Evolutionary conservation across 2,329 filamentous ascomycete genomes (phyloP).

Genomic region (Aspergillus fumigatiaffinis): DNA sequence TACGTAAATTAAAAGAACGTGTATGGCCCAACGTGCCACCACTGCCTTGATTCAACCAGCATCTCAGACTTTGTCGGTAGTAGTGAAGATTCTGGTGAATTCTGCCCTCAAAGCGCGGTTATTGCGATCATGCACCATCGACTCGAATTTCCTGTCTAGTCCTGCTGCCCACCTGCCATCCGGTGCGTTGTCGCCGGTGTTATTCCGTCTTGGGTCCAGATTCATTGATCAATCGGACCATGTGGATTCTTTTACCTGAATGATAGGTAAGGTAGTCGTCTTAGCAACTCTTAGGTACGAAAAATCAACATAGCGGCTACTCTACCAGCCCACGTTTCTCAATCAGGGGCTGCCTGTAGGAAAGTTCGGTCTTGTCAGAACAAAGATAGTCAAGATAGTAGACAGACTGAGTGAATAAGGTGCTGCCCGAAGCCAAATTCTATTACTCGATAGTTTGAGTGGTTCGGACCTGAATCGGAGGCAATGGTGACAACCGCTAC

Average conservation of each 20-base stretch:
- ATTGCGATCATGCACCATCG: not conserved
- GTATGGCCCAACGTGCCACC: not conserved
- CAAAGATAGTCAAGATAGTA: not conserved
- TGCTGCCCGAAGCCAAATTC: not conserved
- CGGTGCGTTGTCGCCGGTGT: not conserved
- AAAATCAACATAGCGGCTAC: not conserved
- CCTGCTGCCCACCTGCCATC: not conserved
- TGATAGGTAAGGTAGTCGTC: not conserved
- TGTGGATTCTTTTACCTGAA: not conserved
- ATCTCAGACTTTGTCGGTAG: not conserved
- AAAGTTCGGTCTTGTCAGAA: not conserved
- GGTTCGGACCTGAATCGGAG: not conserved
- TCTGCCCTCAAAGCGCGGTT: not conserved
- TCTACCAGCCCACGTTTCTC: not conserved
- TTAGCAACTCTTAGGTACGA: not conserved
- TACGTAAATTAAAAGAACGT: constrained; percentile 39
- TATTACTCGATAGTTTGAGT: not conserved
- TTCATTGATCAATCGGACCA: not conserved
- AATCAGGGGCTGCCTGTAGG: not conserved
- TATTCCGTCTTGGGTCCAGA: not conserved
- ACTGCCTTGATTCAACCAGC: not conserved
- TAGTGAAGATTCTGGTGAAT: constrained; percentile 11
- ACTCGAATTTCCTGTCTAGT: not conserved
- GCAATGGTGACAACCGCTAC: not conserved
- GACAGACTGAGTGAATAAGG: not conserved